Evolutionary conservation across 2,329 filamentous ascomycete species (phyloP).

Genomic region (Paecilomyces sp.): DNA sequence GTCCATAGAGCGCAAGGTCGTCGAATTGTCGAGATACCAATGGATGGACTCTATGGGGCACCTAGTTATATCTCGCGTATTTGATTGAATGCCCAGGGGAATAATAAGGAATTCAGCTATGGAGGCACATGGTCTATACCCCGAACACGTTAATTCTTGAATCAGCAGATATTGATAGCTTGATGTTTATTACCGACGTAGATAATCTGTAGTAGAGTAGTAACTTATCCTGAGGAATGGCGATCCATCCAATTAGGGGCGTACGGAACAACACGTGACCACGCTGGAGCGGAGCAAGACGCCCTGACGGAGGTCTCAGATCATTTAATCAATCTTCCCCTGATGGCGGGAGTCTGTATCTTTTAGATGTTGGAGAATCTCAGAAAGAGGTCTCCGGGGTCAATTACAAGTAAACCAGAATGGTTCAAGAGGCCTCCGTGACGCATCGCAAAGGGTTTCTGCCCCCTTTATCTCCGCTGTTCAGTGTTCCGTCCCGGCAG

Average conservation of each 20-base stretch:
- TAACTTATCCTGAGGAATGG: background rate
- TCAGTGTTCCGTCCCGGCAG: conserved; percentile 8
- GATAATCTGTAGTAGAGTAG: background rate
- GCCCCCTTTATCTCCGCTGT: conserved; percentile 2
- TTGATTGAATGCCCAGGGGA: background rate
- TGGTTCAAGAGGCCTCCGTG: background rate
- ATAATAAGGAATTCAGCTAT: background rate
- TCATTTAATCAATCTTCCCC: background rate
- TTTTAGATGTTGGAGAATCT: background rate
- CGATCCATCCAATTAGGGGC: background rate
- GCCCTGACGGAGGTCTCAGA: background rate
- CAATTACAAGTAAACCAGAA: background rate
- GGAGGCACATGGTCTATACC: background rate
- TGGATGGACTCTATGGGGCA: background rate
- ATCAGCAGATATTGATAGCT: background rate
- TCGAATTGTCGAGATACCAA: background rate
- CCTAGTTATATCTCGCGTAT: background rate
- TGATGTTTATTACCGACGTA: background rate
- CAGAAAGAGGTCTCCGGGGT: background rate
- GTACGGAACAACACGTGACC: background rate
- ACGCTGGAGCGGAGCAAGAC: background rate
- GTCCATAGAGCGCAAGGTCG: conserved; percentile 6
- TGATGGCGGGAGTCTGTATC: background rate
- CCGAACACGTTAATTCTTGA: background rate
- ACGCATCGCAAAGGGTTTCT: background rate